Evolutionary conservation across 2,329 filamentous ascomycete species (phyloP).

Genomic region (Colletotrichum tamarilloi): DNA sequence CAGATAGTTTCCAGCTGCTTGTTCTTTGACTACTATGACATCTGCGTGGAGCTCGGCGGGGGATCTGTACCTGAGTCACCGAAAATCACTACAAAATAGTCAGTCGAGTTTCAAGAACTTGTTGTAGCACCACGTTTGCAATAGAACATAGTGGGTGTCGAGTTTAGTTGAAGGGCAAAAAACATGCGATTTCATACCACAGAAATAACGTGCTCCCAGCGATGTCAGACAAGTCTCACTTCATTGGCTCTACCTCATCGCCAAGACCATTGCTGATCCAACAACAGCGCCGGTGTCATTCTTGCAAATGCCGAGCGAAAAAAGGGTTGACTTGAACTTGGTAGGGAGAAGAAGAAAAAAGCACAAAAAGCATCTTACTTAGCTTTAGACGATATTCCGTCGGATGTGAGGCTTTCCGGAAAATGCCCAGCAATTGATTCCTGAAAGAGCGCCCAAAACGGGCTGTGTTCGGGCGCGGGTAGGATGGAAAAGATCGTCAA

Average conservation of each 20-base stretch:
- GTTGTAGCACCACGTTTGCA: background rate
- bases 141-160: background rate
- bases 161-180: background rate
- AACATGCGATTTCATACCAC: background rate
- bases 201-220: background rate
- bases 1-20: background rate
- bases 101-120: background rate
- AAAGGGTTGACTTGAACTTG: background rate
- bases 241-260: background rate
- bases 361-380: background rate
- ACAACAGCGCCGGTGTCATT: background rate
- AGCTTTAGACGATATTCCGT: background rate
- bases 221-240: conserved; percentile 3
- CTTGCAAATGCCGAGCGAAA: conserved; percentile 4
- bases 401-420: conserved; percentile 13
- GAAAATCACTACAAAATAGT: background rate
- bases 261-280: conserved; percentile 13
- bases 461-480: background rate
- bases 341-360: background rate
- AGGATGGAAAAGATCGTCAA: background rate
- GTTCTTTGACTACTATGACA: background rate
- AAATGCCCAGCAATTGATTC: background rate
- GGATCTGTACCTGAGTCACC: background rate
- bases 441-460: background rate
- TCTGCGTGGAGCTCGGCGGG: background rate